Conservation (phyloP, 1,284 basidiomycete genomes). For the Papiliotrema flavescens region DNA sequence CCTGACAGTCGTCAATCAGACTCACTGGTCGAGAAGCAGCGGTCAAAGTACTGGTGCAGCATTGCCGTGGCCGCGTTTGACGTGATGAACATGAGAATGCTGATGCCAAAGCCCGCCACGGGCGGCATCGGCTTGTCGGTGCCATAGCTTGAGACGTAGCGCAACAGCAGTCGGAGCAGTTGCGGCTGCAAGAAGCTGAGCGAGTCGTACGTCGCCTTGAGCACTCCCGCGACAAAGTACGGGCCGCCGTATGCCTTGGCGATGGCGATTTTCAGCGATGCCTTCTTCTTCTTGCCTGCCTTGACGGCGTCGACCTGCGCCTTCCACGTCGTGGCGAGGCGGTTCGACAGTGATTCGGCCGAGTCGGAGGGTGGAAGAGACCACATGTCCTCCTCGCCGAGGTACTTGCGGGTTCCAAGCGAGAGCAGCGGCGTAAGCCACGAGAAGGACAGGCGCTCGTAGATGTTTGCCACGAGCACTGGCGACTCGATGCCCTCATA, state of each 20-base stretch:
- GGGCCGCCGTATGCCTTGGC: slow-evolving; percentile 73
- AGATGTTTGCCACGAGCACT: slow-evolving; percentile 75
- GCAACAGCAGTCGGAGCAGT: slow-evolving; percentile 72
- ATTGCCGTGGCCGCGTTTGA: slow-evolving; percentile 75
- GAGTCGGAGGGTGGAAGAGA: slow-evolving; percentile 65
- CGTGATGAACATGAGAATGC: slow-evolving; percentile 71
- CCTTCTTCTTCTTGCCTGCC: slow-evolving; percentile 60
- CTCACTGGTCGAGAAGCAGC: slow-evolving; percentile 55
- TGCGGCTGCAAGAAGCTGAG: slow-evolving; percentile 86
- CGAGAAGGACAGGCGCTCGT: slow-evolving; percentile 49
- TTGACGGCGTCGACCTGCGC: slow-evolving; percentile 37
- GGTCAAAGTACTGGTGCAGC: slow-evolving; percentile 71
- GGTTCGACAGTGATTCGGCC: slow-evolving; percentile 64
- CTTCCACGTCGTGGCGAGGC: slow-evolving; percentile 56
- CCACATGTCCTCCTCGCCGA: slow-evolving; percentile 75
- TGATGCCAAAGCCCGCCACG: slow-evolving; percentile 67
- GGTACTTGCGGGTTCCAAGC: slow-evolving; percentile 51
- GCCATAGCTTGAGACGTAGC: slow-evolving; percentile 72
- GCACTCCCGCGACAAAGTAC: slow-evolving; percentile 62
- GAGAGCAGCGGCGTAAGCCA: slow-evolving; percentile 43
- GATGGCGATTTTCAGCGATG: slow-evolving; percentile 68
- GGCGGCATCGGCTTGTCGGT: slow-evolving; percentile 39
- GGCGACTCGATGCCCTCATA: slow-evolving; percentile 65
- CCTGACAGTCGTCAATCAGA: not conserved
- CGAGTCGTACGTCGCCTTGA: slow-evolving; percentile 75